A percentile compares a stretch with the other conserved stretches of the same genome.
phyloP scores from a whole-genome alignment of 2,329 filamentous ascomycete species.

The Gremmenia infestans region DNA sequence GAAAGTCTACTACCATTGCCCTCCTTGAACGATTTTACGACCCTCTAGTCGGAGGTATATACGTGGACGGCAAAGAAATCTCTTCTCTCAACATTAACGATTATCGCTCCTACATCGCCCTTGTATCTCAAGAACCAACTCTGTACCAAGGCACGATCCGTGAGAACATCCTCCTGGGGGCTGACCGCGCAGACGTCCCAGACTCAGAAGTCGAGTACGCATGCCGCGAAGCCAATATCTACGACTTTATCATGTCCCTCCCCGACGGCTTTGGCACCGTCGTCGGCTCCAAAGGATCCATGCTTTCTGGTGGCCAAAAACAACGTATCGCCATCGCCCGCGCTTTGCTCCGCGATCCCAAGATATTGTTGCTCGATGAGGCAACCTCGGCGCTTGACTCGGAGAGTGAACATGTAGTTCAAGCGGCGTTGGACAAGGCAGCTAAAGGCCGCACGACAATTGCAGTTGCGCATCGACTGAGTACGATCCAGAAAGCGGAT shows the following conservation, averaged over 20 bases:
- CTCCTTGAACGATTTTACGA: conserved; percentile 94
- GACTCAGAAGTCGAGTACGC: conserved; percentile 72
- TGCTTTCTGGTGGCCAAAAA: conserved; percentile 88
- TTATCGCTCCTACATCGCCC: conserved; percentile 76
- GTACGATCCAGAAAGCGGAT: conserved; percentile 91
- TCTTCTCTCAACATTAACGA: conserved; percentile 76
- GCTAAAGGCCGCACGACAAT: conserved; percentile 85
- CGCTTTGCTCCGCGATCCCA: conserved; percentile 84
- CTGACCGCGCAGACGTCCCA: conserved; percentile 57
- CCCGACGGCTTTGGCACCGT: conserved; percentile 82
- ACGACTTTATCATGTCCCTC: conserved; percentile 82
- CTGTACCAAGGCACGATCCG: conserved; percentile 88
- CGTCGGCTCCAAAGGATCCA: conserved; percentile 79
- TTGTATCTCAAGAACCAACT: conserved; percentile 92
- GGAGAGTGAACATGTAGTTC: conserved; percentile 74
- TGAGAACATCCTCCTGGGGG: conserved; percentile 84
- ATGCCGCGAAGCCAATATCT: conserved; percentile 87
- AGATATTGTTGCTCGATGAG: conserved; percentile 79
- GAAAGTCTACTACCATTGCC: conserved; percentile 90
- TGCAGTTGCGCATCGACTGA: conserved; percentile 86
- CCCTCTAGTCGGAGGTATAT: conserved; percentile 72
- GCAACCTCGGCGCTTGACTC: conserved; percentile 74
- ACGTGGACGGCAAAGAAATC: conserved; percentile 79
- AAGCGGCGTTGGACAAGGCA: conserved; percentile 74
- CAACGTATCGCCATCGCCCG: conserved; percentile 89